These are phyloP conservation scores for Biancaea sappan DNA, from an alignment of 306 rosid genomes.

Conservation along the genomic window DNA sequence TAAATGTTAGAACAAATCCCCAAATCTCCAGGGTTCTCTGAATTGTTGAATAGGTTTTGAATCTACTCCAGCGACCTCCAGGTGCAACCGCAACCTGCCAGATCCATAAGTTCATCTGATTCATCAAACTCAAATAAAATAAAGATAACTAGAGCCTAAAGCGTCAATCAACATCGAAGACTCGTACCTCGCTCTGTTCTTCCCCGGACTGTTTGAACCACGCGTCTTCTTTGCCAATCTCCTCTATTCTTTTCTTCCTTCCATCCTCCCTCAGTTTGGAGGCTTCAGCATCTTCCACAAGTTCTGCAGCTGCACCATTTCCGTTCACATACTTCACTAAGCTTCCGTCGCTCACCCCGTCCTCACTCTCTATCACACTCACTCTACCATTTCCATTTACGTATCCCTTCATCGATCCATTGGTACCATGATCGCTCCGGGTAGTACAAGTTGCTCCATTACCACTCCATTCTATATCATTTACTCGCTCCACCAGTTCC, in stretches of 20 bases:
- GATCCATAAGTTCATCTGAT: slow-evolving; percentile 29
- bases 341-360: slow-evolving; percentile 52
- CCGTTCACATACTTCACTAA: slow-evolving; percentile 69
- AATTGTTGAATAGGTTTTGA: slow-evolving; percentile 92
- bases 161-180: slow-evolving; percentile 24
- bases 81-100: slow-evolving; percentile 89
- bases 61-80: slow-evolving; percentile 98
- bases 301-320: slow-evolving; percentile 57
- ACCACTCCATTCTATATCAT: slow-evolving; percentile 56
- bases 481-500: slow-evolving; percentile 51
- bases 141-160: background rate
- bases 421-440: slow-evolving; percentile 26
- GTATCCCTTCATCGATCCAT: slow-evolving; percentile 51
- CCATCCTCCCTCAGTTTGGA: slow-evolving; percentile 63
- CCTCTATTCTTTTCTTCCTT: slow-evolving; percentile 90
- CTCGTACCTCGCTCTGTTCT: slow-evolving; percentile 60
- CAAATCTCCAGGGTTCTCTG: slow-evolving; percentile 98
- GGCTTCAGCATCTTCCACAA: slow-evolving; percentile 43
- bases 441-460: slow-evolving; percentile 61
- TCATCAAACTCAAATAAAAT: slow-evolving; percentile 1
- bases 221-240: slow-evolving; percentile 93
- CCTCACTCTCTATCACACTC: slow-evolving; percentile 50
- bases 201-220: slow-evolving; percentile 71
- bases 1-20: slow-evolving; percentile 90
- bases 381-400: slow-evolving; percentile 56